Evolutionary conservation across 805 yeast genomes (phyloP), one percentile per base, ranked within the genome.

Genomic region (Yarrowia yakushimensis): DNA sequence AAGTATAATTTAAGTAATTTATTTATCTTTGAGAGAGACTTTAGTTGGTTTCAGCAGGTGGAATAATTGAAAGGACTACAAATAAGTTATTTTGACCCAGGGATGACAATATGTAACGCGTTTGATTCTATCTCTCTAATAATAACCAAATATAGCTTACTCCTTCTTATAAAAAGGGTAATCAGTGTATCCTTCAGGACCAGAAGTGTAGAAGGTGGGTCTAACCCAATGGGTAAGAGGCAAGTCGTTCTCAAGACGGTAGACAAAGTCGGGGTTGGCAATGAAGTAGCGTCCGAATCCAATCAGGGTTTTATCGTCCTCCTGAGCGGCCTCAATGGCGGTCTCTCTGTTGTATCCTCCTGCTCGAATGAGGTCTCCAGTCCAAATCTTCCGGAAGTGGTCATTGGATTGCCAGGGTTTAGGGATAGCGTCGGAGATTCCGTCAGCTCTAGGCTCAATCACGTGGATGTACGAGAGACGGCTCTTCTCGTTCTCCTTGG

Each of bases 251-350:
- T 75, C 72, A 41, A 83, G 63, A 64, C 83, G 74, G 18, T 72
- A 67, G 23, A 78, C 79, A 31, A 84, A 68, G 68, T 84, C 87
- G 2, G 87, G 86, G 72, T 83, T 84, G 33, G 85, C 72, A 57
- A 81, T 78, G 69, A 77, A 82, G 63, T 71, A 74, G 64, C 86
- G 77, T 33, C 85, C 85, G 62, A 76, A 70, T 1, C 77, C 82
- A 33, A 78, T 67, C 42, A 76, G 41, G 10, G 66, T 60, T 31
- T 63, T 67, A 18, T 48, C 54, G 20, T 63, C 60, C 22, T 37
- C 66, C 36, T 75, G 73, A 25, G 74, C 71, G 31, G 72, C 70
- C 17, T 67, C 65, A 22, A 65, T 64, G 25, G 63, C 41, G 20
- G 60, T 25, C 17, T 62, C 64, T 22, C 52, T 50, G 11, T 61